phyloP scores from a whole-genome alignment of 805 yeast species.

The Saturnispora sekii region DNA sequence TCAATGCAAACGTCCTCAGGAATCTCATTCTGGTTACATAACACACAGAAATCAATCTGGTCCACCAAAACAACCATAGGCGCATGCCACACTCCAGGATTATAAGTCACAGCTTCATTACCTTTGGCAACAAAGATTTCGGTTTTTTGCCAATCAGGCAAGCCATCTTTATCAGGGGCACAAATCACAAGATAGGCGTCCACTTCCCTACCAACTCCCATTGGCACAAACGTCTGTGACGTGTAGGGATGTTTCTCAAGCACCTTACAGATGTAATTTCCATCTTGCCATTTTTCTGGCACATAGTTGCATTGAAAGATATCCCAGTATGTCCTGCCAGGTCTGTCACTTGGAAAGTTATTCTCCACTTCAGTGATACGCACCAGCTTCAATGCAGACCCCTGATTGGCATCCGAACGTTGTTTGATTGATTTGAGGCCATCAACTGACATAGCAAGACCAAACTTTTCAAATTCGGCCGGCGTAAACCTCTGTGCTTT shows the following conservation, averaged over 20 bases:
- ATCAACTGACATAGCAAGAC: slow-evolving; percentile 68
- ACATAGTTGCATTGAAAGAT: slow-evolving; percentile 78
- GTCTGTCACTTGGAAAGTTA: slow-evolving; percentile 38
- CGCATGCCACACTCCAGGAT: slow-evolving; percentile 86
- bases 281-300: slow-evolving; percentile 36
- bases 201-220: slow-evolving; percentile 50
- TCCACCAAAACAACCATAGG: slow-evolving; percentile 84
- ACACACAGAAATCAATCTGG: slow-evolving; percentile 71
- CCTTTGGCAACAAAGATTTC: slow-evolving; percentile 71
- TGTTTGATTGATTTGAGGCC: slow-evolving; percentile 49
- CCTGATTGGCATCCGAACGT: slow-evolving; percentile 67
- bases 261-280: slow-evolving; percentile 47
- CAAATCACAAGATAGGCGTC: slow-evolving; percentile 72
- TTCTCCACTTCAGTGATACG: slow-evolving; percentile 63
- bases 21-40: slow-evolving; percentile 76
- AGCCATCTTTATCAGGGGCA: slow-evolving; percentile 36
- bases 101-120: slow-evolving; percentile 84
- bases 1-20: slow-evolving; percentile 78
- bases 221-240: slow-evolving; percentile 85
- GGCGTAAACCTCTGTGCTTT: slow-evolving; percentile 51
- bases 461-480: slow-evolving; percentile 54
- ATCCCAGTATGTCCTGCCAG: slow-evolving; percentile 65
- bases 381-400: slow-evolving; percentile 78
- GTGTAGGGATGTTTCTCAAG: slow-evolving; percentile 85
- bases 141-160: slow-evolving; percentile 54